Base-by-base conservation (phyloP, 2,329 filamentous ascomycete species). In the Arthrobotrys entomopaga region DNA sequence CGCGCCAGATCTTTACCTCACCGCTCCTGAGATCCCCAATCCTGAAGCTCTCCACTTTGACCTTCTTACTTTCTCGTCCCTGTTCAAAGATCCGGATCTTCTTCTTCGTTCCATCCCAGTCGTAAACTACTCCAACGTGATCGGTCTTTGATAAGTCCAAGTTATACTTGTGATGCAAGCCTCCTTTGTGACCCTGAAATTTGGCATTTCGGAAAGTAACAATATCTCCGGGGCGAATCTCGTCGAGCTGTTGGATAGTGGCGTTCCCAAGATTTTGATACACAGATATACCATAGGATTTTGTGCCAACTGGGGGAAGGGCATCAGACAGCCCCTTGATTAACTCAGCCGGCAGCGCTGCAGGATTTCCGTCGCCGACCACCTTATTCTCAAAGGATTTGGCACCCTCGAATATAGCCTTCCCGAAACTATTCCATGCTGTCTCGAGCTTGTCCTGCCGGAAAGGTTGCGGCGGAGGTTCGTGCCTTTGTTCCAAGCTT, bases 21-120 rank as follows among this genome's bases (percentile, higher is more conserved):
- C 95, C 95, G 81, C 90, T 94, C 80, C 92, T 87, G 81, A 99
- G 80, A 83, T 99, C 95, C 50, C 93, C 93, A 75, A 99, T 86
- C 83, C 93, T 91, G 83, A 94, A 98, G 82, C 93, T 96, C 84
- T 98, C 94, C 75, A 92, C 84, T 84, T 96, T 95, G 64, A 96
- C 90, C 84, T 97, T 98, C 82, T 91, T 94, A 81, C 89, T 93
- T 84, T 98, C 94, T 13, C 94, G 85, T 0, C 94, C 94, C 81
- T 99, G 95, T 82, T 98, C 95, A 91, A 92, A 98, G 1, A 90
- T 93, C 26, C 93, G 85, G 24, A 99, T 90, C 85, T 98, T 97
- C 86, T 97, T 97, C 87, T 97, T 97, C 46, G 92, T 96, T 2
- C 95, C 95, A 81, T 99, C 95, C 95, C 95, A 99, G 81, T 99